These are phyloP conservation scores for Colletotrichum limetticola DNA, from an alignment of 2,329 filamentous ascomycete species.

Conservation along the genomic window DNA sequence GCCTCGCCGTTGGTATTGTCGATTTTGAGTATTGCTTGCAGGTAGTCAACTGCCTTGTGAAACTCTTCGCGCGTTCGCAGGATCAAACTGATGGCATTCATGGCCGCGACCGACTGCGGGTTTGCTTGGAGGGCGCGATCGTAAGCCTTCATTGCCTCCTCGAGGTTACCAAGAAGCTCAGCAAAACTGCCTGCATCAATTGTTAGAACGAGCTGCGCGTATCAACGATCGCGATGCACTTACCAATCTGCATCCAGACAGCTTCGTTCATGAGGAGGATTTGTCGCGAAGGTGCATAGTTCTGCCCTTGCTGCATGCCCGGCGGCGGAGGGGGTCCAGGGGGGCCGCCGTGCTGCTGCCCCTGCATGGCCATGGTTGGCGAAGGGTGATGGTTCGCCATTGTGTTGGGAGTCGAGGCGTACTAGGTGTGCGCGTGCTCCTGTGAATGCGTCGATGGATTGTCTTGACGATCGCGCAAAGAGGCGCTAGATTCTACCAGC, in stretches of 20 bases:
- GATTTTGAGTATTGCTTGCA: slow-evolving; percentile 90
- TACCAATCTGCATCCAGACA: slow-evolving; percentile 95
- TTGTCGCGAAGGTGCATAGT: slow-evolving; percentile 77
- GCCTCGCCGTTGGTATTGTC: slow-evolving; percentile 92
- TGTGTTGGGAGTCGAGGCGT: slow-evolving; percentile 37
- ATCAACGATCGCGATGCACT: slow-evolving; percentile 43
- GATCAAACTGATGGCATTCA: slow-evolving; percentile 94
- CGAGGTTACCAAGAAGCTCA: slow-evolving; percentile 87
- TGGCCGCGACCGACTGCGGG: slow-evolving; percentile 85
- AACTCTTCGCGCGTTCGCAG: slow-evolving; percentile 93
- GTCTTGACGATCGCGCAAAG: slow-evolving; percentile 34
- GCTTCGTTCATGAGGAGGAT: slow-evolving; percentile 84
- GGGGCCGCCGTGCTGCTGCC: slow-evolving; percentile 74
- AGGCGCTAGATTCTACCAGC: slow-evolving; percentile 8
- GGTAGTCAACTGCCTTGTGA: slow-evolving; percentile 91
- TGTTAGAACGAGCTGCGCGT: slow-evolving; percentile 41
- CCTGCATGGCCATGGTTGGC: slow-evolving; percentile 79
- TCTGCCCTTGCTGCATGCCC: slow-evolving; percentile 61
- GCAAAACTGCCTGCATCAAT: slow-evolving; percentile 76
- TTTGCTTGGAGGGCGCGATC: slow-evolving; percentile 91
- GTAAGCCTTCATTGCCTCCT: slow-evolving; percentile 90
- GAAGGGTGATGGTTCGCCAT: slow-evolving; percentile 87
- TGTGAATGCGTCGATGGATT: slow-evolving; percentile 33
- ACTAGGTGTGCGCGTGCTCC: slow-evolving; percentile 22
- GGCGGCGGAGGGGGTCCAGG: slow-evolving; percentile 70